Base-by-base conservation (phyloP, 2,329 filamentous ascomycete genomes). In the Alternaria brassicicola region DNA sequence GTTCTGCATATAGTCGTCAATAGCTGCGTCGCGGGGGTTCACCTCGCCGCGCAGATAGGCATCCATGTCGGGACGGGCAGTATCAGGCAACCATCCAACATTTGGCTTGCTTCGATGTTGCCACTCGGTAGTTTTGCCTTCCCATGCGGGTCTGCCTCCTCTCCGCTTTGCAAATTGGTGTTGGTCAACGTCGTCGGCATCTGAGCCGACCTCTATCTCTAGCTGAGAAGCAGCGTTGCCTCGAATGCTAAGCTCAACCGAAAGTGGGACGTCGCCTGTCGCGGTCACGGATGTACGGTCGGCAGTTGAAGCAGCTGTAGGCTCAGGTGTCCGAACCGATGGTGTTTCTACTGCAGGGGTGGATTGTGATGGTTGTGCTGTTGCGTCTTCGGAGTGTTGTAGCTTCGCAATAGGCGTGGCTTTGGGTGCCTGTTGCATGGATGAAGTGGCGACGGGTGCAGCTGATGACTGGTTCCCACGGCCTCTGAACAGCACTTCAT, bases 1-100 rank as follows among this genome's bases (percentile, higher is more conserved):
- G 61, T 92, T 91, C 41, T 85, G 83, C 68, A 92, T 88, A 66
- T 93, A 93, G 68, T 93, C 90, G 1, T 85, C 84, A 65, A 88
- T 78, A 39, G 87, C 80, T 1, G 68, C 67, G 41, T 71, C 64
- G 10, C 57, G 64, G 23, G 66, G 59, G 36, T 72, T 62, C 2
- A 62, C 58, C 9, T 74, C 35, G 28, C 63, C 66, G 19, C 35
- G 52, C 13, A 74, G 39, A 51, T 70, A 66, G 19, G 60, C 51
- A 7, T 68, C 60, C 65, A 70, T 70, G 35, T 63, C 50, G 4
- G 68, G 65, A 15, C 67, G 68, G 25, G 65, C 59, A 15, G 52
- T 28, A 9, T 46, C 53, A 39, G 73, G 74, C 36, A 72, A 55
- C 76, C 76, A 78, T 25, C 75, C 76, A 19, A 77, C 63, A 2